Evolutionary conservation across 352 stramenopile species (phyloP), one percentile per base, ranked within the genome.

Genomic region (Pseudoperonospora humuli): DNA sequence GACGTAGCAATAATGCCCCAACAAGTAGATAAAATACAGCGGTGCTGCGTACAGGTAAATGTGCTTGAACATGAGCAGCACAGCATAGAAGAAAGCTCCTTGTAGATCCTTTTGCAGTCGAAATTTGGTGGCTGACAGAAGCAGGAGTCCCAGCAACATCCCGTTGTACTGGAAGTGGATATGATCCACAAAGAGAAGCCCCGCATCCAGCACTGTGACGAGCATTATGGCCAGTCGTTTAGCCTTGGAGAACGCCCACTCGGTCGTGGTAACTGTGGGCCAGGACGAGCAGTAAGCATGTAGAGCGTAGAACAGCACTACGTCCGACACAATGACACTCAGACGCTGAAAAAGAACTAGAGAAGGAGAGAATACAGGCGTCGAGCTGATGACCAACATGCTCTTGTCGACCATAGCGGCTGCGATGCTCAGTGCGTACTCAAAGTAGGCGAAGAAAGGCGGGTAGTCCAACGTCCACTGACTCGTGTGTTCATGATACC

Each of bases 91-190:
- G 24, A 89, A 61, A 0, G 86, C 94, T 5, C 81, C 90, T n/a
- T 81, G 70, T 10, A 97, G 50, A 33, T 96, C 80, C 46, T 87
- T 66, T 40, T 86, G 65, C 47, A 86, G 53, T 25, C 75, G 58
- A 40, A 93, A 74, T 46, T 86, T 84, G 29, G 78, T 82, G 21
- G 96, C 61, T 5, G 89, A 97, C 31, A 96, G 64, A 25, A 98
- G 78, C 24, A 98, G 66, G 48, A 98, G 59, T 0, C 94, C 95
- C 5, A 98, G 69, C 13, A 99, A 61, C 75, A 98, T 93, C 10
- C 95, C 95, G 61, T 99, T 99, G 78, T 99, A 99, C 64, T 99
- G 96, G 74, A 99, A 99, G 66, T 99, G 96, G 28, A 99, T 93
- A 71, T 99, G 94, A 71, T 99, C 96, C 25, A 99, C 77, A 54